Percentiles rank a stretch among this genome's conserved stretches.
Conservation (phyloP, 2,329 filamentous ascomycete genomes). For the Fusarium nodosum region DNA sequence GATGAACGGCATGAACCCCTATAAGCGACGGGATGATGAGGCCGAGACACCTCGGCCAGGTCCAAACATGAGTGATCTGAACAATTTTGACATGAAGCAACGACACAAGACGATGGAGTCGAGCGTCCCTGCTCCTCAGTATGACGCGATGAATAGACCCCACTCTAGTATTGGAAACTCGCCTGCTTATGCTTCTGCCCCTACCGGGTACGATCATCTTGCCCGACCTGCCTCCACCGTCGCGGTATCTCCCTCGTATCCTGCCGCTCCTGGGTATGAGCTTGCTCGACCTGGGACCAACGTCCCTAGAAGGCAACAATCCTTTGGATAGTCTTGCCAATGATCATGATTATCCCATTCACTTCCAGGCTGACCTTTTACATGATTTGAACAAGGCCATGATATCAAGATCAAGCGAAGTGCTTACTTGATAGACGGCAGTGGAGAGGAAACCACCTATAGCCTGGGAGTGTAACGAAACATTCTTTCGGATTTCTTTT, state of each 20-base stretch:
- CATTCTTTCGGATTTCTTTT: slow-evolving; percentile 33
- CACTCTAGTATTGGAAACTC: slow-evolving; percentile 61
- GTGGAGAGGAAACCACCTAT: slow-evolving; percentile 11
- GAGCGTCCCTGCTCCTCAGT: slow-evolving; percentile 63
- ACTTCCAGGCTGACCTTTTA: neutral
- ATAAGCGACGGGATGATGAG: slow-evolving; percentile 70
- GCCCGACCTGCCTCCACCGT: slow-evolving; percentile 31
- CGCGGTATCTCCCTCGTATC: slow-evolving; percentile 31
- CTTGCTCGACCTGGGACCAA: slow-evolving; percentile 62
- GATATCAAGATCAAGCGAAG: slow-evolving; percentile 13
- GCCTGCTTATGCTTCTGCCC: slow-evolving; percentile 30
- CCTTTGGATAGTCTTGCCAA: slow-evolving; percentile 7
- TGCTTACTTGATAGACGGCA: slow-evolving; percentile 11
- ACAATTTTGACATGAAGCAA: slow-evolving; percentile 78
- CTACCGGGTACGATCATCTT: slow-evolving; percentile 25
- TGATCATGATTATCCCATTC: neutral
- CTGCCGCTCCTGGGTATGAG: slow-evolving; percentile 64
- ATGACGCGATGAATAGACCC: slow-evolving; percentile 65
- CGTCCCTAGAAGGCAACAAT: slow-evolving; percentile 58
- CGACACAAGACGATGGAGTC: slow-evolving; percentile 82
- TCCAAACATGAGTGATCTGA: slow-evolving; percentile 59
- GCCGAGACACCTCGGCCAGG: slow-evolving; percentile 72
- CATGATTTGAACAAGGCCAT: neutral
- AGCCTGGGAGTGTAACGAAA: slow-evolving; percentile 26
- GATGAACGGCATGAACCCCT: slow-evolving; percentile 70